Base-by-base conservation (phyloP, 1,284 basidiomycete genomes). In the Boletus mariae region DNA sequence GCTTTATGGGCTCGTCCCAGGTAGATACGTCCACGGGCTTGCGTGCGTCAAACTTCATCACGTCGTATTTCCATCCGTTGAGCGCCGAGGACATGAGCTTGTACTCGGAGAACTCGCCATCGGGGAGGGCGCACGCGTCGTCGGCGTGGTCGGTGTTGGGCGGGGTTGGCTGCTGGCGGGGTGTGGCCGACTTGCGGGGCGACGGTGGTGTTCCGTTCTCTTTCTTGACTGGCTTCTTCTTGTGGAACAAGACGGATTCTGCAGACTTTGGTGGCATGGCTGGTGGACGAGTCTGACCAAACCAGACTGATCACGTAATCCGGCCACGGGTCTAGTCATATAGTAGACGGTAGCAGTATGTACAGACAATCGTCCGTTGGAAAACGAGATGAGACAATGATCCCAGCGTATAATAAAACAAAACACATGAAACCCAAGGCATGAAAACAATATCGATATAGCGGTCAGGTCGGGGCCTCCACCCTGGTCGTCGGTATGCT, bases 11-110 rank as follows among this genome's bases (percentile, higher is more conserved):
- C 52, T 70, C 69, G 44, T 73, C 67, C 87, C 88, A 90, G 26
- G 70, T 67, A 50, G 75, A 75, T 55, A 89, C 76, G 61, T 90
- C 87, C 49, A 88, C 73, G 15, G 76, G 70, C 61, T 84, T 85
- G 54, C 85, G 79, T 45, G 84, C 82, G 66, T 89, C 86, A 66
- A 90, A 88, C 70, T 89, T 89, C 84, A 90, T 87, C 52, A 90
- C 83, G 69, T 90, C 87, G 75, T 90, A 91, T 67, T 87, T 90
- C 87, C 88, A 91, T 38, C 85, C 87, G 65, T 88, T 87, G 62
- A 85, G 78, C 20, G 82, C 80, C 37, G 86, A 85, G 5, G 87
- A 89, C 70, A 89, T 79, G 63, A 91, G 79, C 63, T 78, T 80
- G 73, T 80, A 91, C 66, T 91, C 89, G 55, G 79, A 75, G 70